Evolutionary conservation across 2,329 filamentous ascomycete genomes (phyloP).

Genomic region (Colletotrichum sp.): DNA sequence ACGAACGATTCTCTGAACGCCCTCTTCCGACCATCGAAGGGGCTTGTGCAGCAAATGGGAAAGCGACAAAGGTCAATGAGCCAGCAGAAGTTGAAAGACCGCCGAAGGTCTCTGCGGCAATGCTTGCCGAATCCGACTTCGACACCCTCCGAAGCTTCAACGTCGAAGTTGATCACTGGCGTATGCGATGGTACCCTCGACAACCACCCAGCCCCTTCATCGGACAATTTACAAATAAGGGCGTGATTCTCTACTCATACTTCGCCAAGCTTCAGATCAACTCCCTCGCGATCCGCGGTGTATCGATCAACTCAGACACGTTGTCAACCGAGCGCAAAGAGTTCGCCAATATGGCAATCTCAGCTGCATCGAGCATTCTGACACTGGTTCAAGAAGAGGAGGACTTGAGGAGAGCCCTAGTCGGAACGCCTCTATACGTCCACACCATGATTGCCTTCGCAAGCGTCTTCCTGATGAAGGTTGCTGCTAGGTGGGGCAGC

Average conservation of each 20-base stretch:
- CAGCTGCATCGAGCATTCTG: conserved; percentile 37
- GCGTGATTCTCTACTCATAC: conserved; percentile 24
- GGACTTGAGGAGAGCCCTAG: conserved; percentile 34
- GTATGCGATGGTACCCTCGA: conserved; percentile 27
- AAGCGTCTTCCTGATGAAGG: conserved; percentile 40
- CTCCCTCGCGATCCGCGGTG: conserved; percentile 17
- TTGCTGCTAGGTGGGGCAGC: conserved; percentile 36
- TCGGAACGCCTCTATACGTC: conserved; percentile 39
- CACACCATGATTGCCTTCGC: conserved; percentile 42
- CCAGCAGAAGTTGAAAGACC: fast-evolving
- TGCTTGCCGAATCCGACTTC: conserved; percentile 39
- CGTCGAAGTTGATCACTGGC: conserved; percentile 46
- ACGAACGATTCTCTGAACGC: conserved; percentile 23
- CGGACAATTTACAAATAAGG: conserved; percentile 46
- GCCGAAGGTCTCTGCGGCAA: not conserved
- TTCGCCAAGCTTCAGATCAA: conserved; percentile 42
- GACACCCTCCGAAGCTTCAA: conserved; percentile 42
- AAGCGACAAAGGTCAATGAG: fast-evolving
- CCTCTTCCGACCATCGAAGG: not conserved
- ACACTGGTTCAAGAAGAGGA: conserved; percentile 36
- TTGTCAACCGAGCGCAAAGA: conserved; percentile 16
- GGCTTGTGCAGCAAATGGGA: not conserved
- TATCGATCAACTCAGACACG: not conserved
- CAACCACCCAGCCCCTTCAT: conserved; percentile 29
- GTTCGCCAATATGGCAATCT: conserved; percentile 32